phyloP scores from a whole-genome alignment of 257 asterid species.

The Solanum bulbocastanum region DNA sequence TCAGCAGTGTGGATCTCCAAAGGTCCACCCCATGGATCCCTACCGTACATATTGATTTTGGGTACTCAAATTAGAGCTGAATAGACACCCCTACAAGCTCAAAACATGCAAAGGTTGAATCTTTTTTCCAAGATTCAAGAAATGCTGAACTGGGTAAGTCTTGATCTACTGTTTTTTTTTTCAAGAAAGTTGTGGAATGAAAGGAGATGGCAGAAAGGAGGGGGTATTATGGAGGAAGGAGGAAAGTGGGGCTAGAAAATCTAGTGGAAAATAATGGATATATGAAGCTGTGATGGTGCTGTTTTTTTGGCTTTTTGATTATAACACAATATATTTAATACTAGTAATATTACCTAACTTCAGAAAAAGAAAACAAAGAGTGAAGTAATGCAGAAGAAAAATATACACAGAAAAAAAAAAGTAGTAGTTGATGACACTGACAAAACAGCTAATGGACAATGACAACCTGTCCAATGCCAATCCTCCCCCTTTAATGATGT shows the following conservation, averaged over 20 bases:
- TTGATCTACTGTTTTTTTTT: neutral
- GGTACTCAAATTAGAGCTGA: neutral
- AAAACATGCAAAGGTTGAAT: neutral
- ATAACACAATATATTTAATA: neutral
- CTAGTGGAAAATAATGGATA: slow-evolving; percentile 13
- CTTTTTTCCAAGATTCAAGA: neutral
- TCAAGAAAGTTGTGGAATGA: neutral
- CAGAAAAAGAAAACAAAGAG: neutral
- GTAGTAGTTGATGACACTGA: slow-evolving; percentile 15
- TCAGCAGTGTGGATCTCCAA: slow-evolving; percentile 86
- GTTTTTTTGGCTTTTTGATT: neutral
- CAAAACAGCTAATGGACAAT: slow-evolving; percentile 17
- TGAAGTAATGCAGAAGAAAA: neutral
- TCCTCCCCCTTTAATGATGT: neutral
- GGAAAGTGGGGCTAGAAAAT: neutral
- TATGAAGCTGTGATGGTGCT: slow-evolving; percentile 9
- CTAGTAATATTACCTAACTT: neutral
- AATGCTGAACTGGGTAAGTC: neutral
- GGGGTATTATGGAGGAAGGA: neutral
- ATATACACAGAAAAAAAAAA: neutral
- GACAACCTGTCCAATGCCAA: slow-evolving; percentile 26
- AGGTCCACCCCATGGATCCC: slow-evolving; percentile 99
- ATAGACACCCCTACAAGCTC: neutral
- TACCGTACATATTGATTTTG: slow-evolving; percentile 57
- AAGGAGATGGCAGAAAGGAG: neutral